A percentile compares a stretch with the other conserved stretches of the same genome.
Evolutionary conservation across 1,139 yeast genomes (phyloP).

Genomic region (Yamadazyma atmosphaerica): DNA sequence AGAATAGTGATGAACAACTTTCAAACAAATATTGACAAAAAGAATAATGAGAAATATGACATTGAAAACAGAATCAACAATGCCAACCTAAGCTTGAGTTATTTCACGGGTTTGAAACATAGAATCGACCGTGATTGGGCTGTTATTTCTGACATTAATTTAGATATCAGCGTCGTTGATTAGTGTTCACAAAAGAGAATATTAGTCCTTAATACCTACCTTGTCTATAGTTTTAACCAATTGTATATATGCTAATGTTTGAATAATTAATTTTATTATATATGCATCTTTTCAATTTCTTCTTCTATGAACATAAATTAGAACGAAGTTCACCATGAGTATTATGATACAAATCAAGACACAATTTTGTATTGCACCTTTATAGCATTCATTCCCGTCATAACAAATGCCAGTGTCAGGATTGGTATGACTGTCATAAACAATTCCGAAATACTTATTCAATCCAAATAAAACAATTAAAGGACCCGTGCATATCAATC

Average conservation of each 20-base stretch:
- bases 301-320: constrained; percentile 26
- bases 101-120: constrained; percentile 56
- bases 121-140: constrained; percentile 49
- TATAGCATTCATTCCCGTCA: constrained; percentile 39
- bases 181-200: constrained; percentile 14
- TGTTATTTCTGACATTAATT: constrained; percentile 49
- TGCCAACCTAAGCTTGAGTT: constrained; percentile 59
- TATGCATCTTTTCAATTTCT: not conserved
- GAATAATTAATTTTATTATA: not conserved
- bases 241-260: not conserved
- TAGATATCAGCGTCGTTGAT: constrained; percentile 53
- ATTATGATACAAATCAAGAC: constrained; percentile 25
- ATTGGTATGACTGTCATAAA: constrained; percentile 39
- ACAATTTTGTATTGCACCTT: constrained; percentile 34
- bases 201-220: not conserved
- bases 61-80: constrained; percentile 54
- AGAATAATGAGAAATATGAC: constrained; percentile 59
- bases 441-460: constrained; percentile 41
- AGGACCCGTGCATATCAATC: constrained; percentile 46
- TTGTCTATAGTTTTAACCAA: constrained; percentile 4
- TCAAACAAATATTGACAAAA: constrained; percentile 67
- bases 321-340: constrained; percentile 21
- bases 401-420: constrained; percentile 33
- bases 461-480: constrained; percentile 32
- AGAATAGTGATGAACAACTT: constrained; percentile 80